A percentile compares a stretch with the other conserved stretches of the same genome.
Evolutionary conservation across 1,284 basidiomycete genomes (phyloP).

Genomic region (Sanghuangporus baumii): DNA sequence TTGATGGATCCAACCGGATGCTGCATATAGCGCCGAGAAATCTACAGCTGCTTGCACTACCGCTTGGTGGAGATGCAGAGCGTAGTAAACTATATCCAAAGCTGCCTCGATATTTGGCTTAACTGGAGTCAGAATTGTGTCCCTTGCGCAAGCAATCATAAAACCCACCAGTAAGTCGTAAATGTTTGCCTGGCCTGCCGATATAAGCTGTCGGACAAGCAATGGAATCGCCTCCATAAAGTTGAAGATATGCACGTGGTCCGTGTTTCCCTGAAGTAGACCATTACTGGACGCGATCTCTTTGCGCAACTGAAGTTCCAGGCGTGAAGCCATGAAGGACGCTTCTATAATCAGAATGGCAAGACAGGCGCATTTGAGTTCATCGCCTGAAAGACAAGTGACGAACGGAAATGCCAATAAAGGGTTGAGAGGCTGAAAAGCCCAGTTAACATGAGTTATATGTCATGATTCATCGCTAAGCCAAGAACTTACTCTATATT

Average conservation of each 20-base stretch:
- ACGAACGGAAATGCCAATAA: not conserved
- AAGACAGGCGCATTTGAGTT: not conserved
- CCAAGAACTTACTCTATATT: not conserved
- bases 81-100: constrained; percentile 1
- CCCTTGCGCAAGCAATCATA: not conserved
- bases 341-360: not conserved
- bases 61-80: not conserved
- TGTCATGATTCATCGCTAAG: not conserved
- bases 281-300: not conserved
- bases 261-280: not conserved
- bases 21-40: constrained; percentile 2
- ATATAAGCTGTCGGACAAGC: not conserved
- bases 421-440: constrained; percentile 1
- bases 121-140: not conserved
- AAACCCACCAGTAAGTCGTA: not conserved
- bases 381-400: not conserved
- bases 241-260: not conserved
- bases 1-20: constrained; percentile 4
- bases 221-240: not conserved
- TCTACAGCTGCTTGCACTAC: not conserved
- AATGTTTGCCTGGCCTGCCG: not conserved
- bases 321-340: not conserved
- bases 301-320: not conserved
- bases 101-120: not conserved
- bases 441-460: not conserved